A percentile compares a stretch with the other conserved stretches of the same genome.
phyloP scores from a whole-genome alignment of 2,329 filamentous ascomycete genomes.

The Emmonsia crescens region DNA sequence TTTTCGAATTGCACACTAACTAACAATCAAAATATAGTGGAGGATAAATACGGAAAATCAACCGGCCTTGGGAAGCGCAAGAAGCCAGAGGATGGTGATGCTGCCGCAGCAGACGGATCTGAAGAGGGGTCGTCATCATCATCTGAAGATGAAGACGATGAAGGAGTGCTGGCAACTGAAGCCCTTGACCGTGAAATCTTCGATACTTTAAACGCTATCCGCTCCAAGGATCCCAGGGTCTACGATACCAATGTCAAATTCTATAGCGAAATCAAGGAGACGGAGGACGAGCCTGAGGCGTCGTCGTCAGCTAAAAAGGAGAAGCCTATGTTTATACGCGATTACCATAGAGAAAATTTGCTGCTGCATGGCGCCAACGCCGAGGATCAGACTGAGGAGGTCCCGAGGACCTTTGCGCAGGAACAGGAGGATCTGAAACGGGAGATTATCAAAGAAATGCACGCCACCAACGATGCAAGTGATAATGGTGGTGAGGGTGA shows the following conservation, averaged over 20 bases:
- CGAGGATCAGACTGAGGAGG: constrained; percentile 46
- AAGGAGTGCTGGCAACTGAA: constrained; percentile 74
- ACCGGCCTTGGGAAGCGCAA: constrained; percentile 28
- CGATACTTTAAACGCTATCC: constrained; percentile 76
- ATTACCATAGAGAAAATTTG: constrained; percentile 90
- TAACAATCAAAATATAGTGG: constrained; percentile 45
- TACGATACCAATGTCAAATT: constrained; percentile 75
- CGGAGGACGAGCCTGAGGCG: constrained; percentile 23
- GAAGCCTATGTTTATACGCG: constrained; percentile 73
- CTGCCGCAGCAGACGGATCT: constrained; percentile 43
- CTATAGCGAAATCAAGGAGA: constrained; percentile 56
- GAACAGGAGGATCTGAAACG: constrained; percentile 78
- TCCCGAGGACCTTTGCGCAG: constrained; percentile 62
- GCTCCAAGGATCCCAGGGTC: constrained; percentile 79
- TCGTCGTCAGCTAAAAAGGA: constrained; percentile 49
- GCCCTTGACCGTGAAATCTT: constrained; percentile 78
- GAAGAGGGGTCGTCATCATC: constrained; percentile 60
- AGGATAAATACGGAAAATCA: constrained; percentile 67
- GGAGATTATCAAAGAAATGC: constrained; percentile 68
- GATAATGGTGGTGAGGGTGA: constrained; percentile 37
- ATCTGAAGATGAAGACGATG: constrained; percentile 77
- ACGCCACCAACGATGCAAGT: constrained; percentile 45
- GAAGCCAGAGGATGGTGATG: constrained; percentile 34
- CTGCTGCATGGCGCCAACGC: constrained; percentile 60
- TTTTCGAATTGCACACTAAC: background rate